Evolutionary conservation across 2,329 filamentous ascomycete genomes (phyloP).

Genomic region (Claviceps fusiformis): DNA sequence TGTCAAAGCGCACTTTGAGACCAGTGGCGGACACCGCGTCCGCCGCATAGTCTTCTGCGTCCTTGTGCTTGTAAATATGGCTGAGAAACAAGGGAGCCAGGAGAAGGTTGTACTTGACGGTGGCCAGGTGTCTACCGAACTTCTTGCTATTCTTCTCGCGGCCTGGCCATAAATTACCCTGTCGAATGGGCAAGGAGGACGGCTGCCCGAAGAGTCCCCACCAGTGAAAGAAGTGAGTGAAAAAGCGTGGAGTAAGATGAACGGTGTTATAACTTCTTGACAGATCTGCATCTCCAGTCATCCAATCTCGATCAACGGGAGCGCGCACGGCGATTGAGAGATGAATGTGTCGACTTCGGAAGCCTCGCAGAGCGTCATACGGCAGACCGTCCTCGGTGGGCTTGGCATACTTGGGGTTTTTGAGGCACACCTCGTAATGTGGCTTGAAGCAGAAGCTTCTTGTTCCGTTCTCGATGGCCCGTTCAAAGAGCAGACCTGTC

Average conservation of each 20-base stretch:
- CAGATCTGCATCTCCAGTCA: constrained; percentile 55
- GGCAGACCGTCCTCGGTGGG: constrained; percentile 35
- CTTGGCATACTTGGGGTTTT: constrained; percentile 62
- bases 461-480: constrained; percentile 55
- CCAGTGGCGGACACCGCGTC: constrained; percentile 77
- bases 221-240: constrained; percentile 97
- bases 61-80: constrained; percentile 98
- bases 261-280: constrained; percentile 93
- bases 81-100: constrained; percentile 88
- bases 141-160: constrained; percentile 97
- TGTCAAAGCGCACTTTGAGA: constrained; percentile 90
- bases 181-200: constrained; percentile 86
- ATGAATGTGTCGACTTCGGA: constrained; percentile 92
- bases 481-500: constrained; percentile 83
- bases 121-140: constrained; percentile 91
- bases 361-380: constrained; percentile 94
- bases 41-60: constrained; percentile 72
- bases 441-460: constrained; percentile 81
- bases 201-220: constrained; percentile 93
- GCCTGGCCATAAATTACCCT: constrained; percentile 81
- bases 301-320: constrained; percentile 78
- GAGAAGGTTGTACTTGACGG: constrained; percentile 92
- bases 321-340: constrained; percentile 85
- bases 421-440: constrained; percentile 83
- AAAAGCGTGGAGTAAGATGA: constrained; percentile 88